Base-by-base conservation (phyloP, 345 rosid species). In the Erodium maritimum region DNA sequence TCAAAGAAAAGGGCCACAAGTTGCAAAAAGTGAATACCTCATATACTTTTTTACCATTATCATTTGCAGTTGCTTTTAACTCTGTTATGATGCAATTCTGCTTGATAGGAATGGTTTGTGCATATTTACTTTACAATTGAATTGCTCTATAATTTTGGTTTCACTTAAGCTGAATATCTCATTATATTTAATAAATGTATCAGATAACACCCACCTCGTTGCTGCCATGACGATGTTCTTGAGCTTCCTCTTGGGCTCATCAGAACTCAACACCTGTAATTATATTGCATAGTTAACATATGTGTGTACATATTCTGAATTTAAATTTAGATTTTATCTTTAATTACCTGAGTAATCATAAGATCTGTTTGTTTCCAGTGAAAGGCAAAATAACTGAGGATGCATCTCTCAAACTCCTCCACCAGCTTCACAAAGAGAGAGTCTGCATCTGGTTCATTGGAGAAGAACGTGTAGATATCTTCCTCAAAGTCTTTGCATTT, bases 381-480 rank as follows among this genome's bases (percentile, higher is more conserved):
- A 59, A 71, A 89, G 0, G 91, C 95, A 70, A 89, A 93, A 70
- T 93, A 93, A 57, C 87, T 89, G 7, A 93, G 85, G 25, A 82
- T 93, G 61, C 99, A 93, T 71, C 94, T 81, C 65, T 93, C 95
- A 23, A 93, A 73, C 73, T 93, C 99, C 69, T 89, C 95, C 17
- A 86, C 84, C 14, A 93, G 87, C 77, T 84, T 91, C 60, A 84
- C 85, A 56, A 79, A 86, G 59, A 88, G 76, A 4, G 95, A 62
- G 58, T 91, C 95, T 16, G 79, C 91, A 21, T 82, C 81, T 1
- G 83, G 73, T 52, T 86, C 88, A 50, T 69, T 45, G 19, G 73
- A 65, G 63, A 91, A 85, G 58, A 68, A 84, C 4, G 86, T 68
- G 66, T 75, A 91, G 50, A 91, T 84, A 42, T 86, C 90, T 10